Percentiles rank a stretch among this genome's conserved stretches.
phyloP scores from a whole-genome alignment of 306 rosid species.

The Elaeagnus macrophylla region DNA sequence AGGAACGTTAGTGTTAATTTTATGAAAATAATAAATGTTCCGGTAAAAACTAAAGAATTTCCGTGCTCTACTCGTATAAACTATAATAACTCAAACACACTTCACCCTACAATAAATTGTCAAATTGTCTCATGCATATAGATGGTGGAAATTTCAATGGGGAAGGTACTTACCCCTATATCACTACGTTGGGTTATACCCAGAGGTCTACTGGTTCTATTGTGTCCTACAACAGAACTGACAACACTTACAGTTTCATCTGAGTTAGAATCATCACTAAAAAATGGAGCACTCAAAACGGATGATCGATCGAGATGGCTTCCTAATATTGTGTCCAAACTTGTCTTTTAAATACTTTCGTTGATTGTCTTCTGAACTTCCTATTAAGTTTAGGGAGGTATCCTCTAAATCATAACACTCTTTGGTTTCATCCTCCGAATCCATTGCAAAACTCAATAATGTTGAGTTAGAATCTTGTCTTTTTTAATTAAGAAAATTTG shows the following conservation, averaged over 20 bases:
- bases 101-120: too few species aligned
- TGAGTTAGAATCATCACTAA: slow-evolving; percentile 9
- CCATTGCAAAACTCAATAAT: too few species aligned
- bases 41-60: too few species aligned
- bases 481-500: not conserved
- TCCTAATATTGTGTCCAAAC: not conserved
- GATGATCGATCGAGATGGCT: slow-evolving; percentile 6
- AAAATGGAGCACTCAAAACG: slow-evolving; percentile 21
- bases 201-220: slow-evolving; percentile 24
- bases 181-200: slow-evolving; percentile 14
- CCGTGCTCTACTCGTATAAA: too few species aligned
- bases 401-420: too few species aligned
- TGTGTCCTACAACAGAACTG: slow-evolving; percentile 32
- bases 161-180: slow-evolving; percentile 35
- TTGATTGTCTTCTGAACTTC: slow-evolving; percentile 5
- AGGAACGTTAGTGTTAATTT: too few species aligned
- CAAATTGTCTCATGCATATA: too few species aligned
- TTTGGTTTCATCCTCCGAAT: too few species aligned
- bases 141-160: too few species aligned
- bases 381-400: not conserved
- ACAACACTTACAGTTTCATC: slow-evolving; percentile 62
- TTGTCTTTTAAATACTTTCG: slow-evolving; percentile 9
- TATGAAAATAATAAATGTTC: too few species aligned
- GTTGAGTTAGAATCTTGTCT: slow-evolving; percentile 4
- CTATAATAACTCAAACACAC: too few species aligned